Base-by-base conservation (phyloP, 1,284 basidiomycete genomes). In the Ceratobasidium sp. region DNA sequence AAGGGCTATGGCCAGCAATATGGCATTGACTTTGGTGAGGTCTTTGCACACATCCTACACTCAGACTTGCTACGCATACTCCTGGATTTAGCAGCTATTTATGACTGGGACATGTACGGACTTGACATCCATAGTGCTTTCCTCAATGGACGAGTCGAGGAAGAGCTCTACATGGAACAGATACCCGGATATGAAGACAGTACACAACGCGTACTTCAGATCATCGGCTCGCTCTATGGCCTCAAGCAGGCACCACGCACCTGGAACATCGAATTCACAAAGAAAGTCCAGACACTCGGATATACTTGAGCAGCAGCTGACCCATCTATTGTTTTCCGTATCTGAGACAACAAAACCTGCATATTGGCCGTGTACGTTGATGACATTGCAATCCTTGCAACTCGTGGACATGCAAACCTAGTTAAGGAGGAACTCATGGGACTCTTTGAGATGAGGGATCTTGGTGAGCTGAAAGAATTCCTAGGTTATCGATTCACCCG, bases 61-160 rank as follows among this genome's bases (percentile, higher is more conserved):
- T 33, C 59, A 18, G 59, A 62, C 30, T 33, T 33, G 12, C 33
- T 33, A n/a, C 16, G 48, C 0, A 75, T 87, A n/a, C n/a, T n/a
- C n/a, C n/a, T n/a, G n/a, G n/a, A n/a, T n/a, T n/a, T n/a, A 0
- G 85, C 86, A 7, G 83, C 86, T 1, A 77, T 78, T 20, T 73
- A 84, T 35, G 80, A 84, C 48, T 80, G 80, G n/a, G 82, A 85
- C 41, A 66, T 87, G 0, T 82, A 86, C 23, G 81, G 81, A 57
- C 68, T 82, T 33, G 84, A 86, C 68, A 81, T 84, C 41, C 80
- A 81, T 46, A 82, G 81, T 7, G 84, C 84, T 0, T 85, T 83
- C 77, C 80, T 84, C 18, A 82, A 84, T 67, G 83, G 83, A 7
- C n/a, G 64, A 0, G 78, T 85, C 3, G 64, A 82, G 5, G 81